Evolutionary conservation across 371 early-diverging fungal species (phyloP).

Genomic region (Phascolomyces articulosus): DNA sequence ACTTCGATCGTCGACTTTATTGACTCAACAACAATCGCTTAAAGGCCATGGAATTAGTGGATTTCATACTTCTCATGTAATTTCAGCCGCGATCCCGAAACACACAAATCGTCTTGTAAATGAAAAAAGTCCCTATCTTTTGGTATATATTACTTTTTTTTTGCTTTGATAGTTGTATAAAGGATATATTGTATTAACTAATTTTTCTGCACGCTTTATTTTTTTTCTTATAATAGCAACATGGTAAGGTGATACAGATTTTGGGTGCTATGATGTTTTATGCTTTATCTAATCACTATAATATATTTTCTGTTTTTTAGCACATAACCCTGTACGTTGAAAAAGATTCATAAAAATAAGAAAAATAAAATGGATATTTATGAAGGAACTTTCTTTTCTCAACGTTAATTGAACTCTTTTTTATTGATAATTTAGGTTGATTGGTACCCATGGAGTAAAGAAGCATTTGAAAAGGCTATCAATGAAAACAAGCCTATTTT

Average conservation of each 20-base stretch:
- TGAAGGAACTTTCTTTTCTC: background rate
- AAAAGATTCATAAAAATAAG: no score
- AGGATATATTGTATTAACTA: background rate
- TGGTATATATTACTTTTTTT: conserved; percentile 8
- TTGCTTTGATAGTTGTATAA: background rate
- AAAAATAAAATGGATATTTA: background rate
- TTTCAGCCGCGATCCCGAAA: conserved; percentile 3
- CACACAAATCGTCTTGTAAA: conserved; percentile 5
- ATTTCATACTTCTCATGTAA: background rate
- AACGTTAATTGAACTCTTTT: no score
- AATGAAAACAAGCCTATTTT: conserved; percentile 66
- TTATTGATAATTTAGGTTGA: conserved; percentile 44
- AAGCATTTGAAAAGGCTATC: conserved; percentile 60
- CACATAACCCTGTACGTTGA: conserved; percentile 7
- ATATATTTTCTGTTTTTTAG: background rate
- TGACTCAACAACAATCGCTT: background rate
- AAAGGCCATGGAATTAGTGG: background rate
- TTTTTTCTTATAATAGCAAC: conserved; percentile 13
- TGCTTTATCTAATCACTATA: background rate
- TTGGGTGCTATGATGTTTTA: background rate
- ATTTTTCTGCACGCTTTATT: background rate
- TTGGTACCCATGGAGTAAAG: conserved; percentile 76
- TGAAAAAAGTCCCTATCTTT: conserved; percentile 17
- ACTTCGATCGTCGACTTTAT: background rate
- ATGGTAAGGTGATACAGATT: conserved; percentile 14